Base-by-base conservation (phyloP, 306 rosid species). In the Alnus rubra region DNA sequence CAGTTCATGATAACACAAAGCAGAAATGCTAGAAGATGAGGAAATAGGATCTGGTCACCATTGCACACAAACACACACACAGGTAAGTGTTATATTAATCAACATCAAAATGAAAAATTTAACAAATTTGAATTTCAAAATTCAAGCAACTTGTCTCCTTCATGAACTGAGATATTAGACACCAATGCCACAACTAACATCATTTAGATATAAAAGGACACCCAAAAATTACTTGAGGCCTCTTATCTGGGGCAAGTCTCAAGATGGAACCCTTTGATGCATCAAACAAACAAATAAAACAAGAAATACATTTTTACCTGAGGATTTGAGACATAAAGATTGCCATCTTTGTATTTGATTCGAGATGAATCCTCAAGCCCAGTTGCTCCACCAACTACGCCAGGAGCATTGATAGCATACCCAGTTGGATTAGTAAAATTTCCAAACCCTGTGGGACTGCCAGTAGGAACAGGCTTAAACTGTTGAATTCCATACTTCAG, bases 401-500 rank as follows among this genome's bases (percentile, higher is more conserved):
- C 96, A 47, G 95, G 94, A 82, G 93, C 74, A 58, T 88, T 90
- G 76, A 96, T 88, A 75, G 98, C 92, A 88, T 93, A 93, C 56
- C 97, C 98, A 47, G 88, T 79, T 58, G 98, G 93, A 75, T 83
- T 95, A 73, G 89, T 81, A 77, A 90, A 95, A 82, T 87, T 93
- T 64, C 97, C 98, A 77, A 87, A 96, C 70, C 97, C 99, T 5
- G 96, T 85, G 2, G 97, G 92, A 72, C 87, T 93, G 77, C 90
- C 97, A 35, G 96, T 84, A 18, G 98, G 98, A 81, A 91, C 91
- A 48, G 96, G 93, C 90, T 96, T 96, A 87, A 88, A 96, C 81
- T 87, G 97, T 88, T 91, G 99, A 78, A 93, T 90, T 65, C 98
- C 98, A 64, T 96, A 96, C 89, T 93, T 96, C 75, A 95, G 89